Conservation (phyloP, 176 grass and related monocot genomes). For the Puya raimondii region DNA sequence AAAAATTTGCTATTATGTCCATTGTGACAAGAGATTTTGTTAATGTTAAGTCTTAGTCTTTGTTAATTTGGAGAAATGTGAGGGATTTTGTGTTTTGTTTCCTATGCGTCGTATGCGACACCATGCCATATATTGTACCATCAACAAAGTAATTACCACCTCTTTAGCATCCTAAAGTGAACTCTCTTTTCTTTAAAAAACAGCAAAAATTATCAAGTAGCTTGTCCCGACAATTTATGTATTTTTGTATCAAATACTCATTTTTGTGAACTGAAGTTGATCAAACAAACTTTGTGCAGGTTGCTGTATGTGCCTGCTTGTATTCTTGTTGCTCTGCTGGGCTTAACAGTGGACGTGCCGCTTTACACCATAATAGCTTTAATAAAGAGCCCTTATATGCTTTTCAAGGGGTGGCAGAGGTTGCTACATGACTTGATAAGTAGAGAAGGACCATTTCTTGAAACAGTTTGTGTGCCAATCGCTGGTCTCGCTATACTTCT, state of each 20-base stretch:
- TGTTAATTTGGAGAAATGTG: background rate
- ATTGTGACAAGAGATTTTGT: background rate
- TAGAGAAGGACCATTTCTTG: constrained; percentile 76
- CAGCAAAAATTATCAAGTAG: background rate
- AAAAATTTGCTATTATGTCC: background rate
- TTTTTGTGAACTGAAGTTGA: background rate
- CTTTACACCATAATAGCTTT: constrained; percentile 76
- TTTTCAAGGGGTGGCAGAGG: constrained; percentile 98
- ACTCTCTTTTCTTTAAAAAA: too few relatives aligned
- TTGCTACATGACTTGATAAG: constrained; percentile 79
- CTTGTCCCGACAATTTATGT: background rate
- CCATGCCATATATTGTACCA: too few relatives aligned
- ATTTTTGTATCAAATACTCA: background rate
- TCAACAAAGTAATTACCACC: too few relatives aligned
- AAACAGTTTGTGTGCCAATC: constrained; percentile 73
- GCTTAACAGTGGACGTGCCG: constrained; percentile 63
- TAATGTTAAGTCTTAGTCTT: background rate
- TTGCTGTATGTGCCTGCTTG: constrained; percentile 64
- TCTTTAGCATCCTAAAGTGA: too few relatives aligned
- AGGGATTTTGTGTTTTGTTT: background rate
- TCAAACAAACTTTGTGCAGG: constrained; percentile 34
- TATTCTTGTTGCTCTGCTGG: constrained; percentile 45
- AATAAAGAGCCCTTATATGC: constrained; percentile 95
- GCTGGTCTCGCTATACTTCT: constrained; percentile 82
- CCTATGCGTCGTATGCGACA: too few relatives aligned